phyloP scores from a whole-genome alignment of 768 basidiomycete species.

The Agaricus sinodeliciosus region DNA sequence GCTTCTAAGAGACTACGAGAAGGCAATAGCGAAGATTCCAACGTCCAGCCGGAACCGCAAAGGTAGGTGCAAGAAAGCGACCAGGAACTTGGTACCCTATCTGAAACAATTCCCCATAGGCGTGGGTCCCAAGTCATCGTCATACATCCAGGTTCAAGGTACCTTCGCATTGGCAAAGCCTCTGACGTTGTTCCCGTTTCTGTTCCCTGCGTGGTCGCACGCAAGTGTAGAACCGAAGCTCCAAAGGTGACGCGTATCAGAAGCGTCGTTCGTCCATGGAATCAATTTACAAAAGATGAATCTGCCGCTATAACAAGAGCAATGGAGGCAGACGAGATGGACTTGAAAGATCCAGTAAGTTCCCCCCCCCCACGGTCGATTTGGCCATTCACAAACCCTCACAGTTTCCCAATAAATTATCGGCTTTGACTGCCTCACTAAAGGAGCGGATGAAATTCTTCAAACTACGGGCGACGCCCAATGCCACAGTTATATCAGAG shows the following conservation, averaged over 20 bases:
- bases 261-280: conserved; percentile 1
- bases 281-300: conserved; percentile 5
- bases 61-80: background rate
- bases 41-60: conserved; percentile 4
- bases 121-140: conserved; percentile 76
- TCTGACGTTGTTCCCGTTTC: conserved; percentile 68
- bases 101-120: conserved; percentile 22
- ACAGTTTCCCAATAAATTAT: conserved; percentile 74
- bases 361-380: background rate
- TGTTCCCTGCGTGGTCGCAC: conserved; percentile 69
- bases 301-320: background rate
- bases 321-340: conserved; percentile 1
- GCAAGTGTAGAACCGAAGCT: conserved; percentile 44
- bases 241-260: conserved; percentile 29
- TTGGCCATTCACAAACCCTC: background rate
- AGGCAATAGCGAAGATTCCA: conserved; percentile 6
- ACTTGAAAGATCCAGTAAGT: conserved; percentile 62
- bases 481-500: conserved; percentile 62
- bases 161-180: conserved; percentile 66
- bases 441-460: conserved; percentile 84
- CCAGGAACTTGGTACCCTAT: background rate
- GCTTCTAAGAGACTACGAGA: conserved; percentile 10
- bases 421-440: conserved; percentile 62
- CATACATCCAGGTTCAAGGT: conserved; percentile 74
- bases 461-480: conserved; percentile 69